Percentiles rank a stretch among this genome's conserved stretches.
These are phyloP conservation scores for Aureoboletus auriporus DNA, from an alignment of 768 basidiomycete genomes.

Conservation along the genomic window DNA sequence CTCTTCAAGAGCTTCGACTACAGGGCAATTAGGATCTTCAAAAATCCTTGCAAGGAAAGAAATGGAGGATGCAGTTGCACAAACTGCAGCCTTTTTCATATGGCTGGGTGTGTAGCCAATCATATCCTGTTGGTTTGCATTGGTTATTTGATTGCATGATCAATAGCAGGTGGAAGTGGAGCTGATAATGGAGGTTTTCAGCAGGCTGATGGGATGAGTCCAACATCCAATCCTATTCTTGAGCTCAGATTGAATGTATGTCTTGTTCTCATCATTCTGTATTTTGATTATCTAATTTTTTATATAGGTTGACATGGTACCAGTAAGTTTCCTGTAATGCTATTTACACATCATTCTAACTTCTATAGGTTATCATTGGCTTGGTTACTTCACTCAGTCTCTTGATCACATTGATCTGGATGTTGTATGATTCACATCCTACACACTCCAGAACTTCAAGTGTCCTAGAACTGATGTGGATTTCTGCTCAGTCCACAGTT, in stretches of 20 bases:
- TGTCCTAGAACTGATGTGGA: background rate
- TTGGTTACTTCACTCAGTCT: background rate
- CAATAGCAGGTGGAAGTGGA: background rate
- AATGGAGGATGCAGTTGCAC: conserved; percentile 5
- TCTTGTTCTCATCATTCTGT: background rate
- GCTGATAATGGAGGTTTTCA: background rate
- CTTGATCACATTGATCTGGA: background rate
- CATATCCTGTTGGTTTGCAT: background rate
- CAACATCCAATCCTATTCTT: background rate
- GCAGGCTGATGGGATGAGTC: background rate
- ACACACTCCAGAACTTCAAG: background rate
- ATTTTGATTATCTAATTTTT: background rate
- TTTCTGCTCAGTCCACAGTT: background rate
- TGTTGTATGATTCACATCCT: background rate
- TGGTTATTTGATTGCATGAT: background rate
- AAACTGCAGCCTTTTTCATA: background rate
- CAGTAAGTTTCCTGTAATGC: background rate
- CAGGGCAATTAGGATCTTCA: background rate
- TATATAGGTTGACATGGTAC: background rate
- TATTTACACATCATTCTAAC: background rate
- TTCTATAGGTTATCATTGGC: background rate
- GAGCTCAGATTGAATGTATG: conserved; percentile 1
- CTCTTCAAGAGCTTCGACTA: background rate
- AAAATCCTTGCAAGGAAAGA: background rate
- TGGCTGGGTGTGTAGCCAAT: conserved; percentile 6